Evolutionary conservation across 2,329 filamentous ascomycete genomes (phyloP).

Genomic region (Phoma sp.): DNA sequence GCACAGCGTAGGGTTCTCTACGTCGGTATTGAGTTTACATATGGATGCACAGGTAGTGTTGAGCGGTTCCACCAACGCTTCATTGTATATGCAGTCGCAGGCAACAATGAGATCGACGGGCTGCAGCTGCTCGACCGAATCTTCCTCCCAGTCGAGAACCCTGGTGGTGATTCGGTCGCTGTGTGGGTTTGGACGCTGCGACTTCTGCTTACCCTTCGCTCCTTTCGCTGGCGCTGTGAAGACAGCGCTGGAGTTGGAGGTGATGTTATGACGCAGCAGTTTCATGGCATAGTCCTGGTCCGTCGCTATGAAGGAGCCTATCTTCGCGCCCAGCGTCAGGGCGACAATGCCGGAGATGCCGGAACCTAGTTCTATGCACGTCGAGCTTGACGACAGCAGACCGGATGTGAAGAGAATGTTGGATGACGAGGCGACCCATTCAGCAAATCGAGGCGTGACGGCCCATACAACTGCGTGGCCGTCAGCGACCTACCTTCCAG

Average conservation of each 20-base stretch:
- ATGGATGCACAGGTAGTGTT: constrained; percentile 80
- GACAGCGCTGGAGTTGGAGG: constrained; percentile 58
- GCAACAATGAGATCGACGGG: constrained; percentile 78
- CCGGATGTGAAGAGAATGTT: constrained; percentile 67
- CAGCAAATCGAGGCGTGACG: constrained; percentile 80
- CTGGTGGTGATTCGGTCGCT: constrained; percentile 16
- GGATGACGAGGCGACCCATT: constrained; percentile 71
- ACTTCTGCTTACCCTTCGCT: constrained; percentile 15
- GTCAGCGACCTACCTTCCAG: constrained; percentile 10
- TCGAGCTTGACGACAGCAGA: constrained; percentile 61
- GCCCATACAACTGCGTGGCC: constrained; percentile 77
- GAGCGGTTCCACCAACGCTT: constrained; percentile 79
- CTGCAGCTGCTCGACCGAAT: constrained; percentile 53
- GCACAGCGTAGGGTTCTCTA: constrained; percentile 66
- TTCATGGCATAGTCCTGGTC: constrained; percentile 87
- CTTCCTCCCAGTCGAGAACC: constrained; percentile 81
- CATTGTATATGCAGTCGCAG: constrained; percentile 96
- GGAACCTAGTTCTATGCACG: constrained; percentile 82
- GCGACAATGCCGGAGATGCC: constrained; percentile 84
- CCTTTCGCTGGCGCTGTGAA: constrained; percentile 14
- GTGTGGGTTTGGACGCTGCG: constrained; percentile 53
- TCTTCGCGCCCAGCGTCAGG: constrained; percentile 66
- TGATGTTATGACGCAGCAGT: constrained; percentile 76
- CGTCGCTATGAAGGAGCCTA: constrained; percentile 75
- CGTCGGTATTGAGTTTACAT: constrained; percentile 60